phyloP scores from a whole-genome alignment of 2,329 filamentous ascomycete species.

The Exophiala phaeomuriformis region DNA sequence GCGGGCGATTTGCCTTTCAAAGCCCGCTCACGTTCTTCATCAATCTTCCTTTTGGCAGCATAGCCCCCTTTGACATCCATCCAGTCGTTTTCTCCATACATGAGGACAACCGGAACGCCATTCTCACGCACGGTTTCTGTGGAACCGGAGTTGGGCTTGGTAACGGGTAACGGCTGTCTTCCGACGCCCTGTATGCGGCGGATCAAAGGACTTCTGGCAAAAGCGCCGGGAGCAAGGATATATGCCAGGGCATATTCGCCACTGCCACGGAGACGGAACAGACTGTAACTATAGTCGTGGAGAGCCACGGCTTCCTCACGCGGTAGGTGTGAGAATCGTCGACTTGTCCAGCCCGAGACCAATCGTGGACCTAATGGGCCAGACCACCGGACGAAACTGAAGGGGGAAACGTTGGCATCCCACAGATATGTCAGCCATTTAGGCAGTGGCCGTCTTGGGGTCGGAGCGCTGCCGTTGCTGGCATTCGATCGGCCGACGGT shows the following conservation, averaged over 20 bases:
- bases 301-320: constrained; percentile 70
- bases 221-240: constrained; percentile 86
- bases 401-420: constrained; percentile 95
- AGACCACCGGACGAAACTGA: constrained; percentile 78
- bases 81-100: constrained; percentile 98
- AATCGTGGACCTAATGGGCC: constrained; percentile 86
- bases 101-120: constrained; percentile 76
- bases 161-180: constrained; percentile 50
- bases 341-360: constrained; percentile 88
- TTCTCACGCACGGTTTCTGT: constrained; percentile 43
- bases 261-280: constrained; percentile 86
- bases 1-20: constrained; percentile 58
- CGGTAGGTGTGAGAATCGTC: constrained; percentile 84
- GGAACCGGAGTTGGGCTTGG: constrained; percentile 7
- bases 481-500: constrained; percentile 34
- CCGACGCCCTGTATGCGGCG: constrained; percentile 79
- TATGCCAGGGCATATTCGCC: constrained; percentile 92
- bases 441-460: constrained; percentile 58
- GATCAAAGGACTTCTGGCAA: constrained; percentile 80
- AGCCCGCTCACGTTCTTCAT: constrained; percentile 55
- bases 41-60: constrained; percentile 71
- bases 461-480: constrained; percentile 32
- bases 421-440: constrained; percentile 89
- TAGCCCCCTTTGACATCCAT: constrained; percentile 89
- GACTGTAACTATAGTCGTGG: constrained; percentile 87